These are phyloP conservation scores for Wickerhamomyces sp. DNA, from an alignment of 1,139 yeast genomes.

Conservation along the genomic window DNA sequence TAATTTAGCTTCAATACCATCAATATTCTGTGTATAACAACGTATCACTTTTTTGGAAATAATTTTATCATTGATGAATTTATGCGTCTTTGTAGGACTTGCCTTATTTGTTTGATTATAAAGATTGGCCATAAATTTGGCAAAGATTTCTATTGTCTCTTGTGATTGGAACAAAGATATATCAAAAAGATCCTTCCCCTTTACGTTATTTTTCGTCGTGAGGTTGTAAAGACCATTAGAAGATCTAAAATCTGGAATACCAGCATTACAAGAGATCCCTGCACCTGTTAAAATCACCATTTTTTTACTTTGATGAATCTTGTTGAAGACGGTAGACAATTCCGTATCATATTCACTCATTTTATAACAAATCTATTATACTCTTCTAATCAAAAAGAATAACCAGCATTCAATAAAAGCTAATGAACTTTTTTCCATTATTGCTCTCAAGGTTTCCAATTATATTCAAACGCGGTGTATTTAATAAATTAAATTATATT, in stretches of 20 bases:
- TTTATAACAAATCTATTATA: too few species aligned
- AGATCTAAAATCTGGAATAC: conserved; percentile 92
- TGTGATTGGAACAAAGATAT: conserved; percentile 70
- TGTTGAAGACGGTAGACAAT: neutral
- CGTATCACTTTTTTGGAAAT: conserved; percentile 65
- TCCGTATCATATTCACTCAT: too few species aligned
- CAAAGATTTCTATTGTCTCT: conserved; percentile 55
- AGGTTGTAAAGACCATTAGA: conserved; percentile 75
- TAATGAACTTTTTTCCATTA: too few species aligned
- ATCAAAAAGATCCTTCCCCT: conserved; percentile 89
- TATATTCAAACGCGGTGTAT: too few species aligned
- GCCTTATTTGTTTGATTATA: conserved; percentile 62
- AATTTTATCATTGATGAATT: conserved; percentile 62
- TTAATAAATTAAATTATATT: too few species aligned
- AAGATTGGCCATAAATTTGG: conserved; percentile 51
- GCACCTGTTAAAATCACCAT: conserved; percentile 80
- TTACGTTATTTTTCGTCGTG: conserved; percentile 58
- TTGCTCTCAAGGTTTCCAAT: too few species aligned
- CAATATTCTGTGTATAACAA: conserved; percentile 79
- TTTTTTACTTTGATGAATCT: conserved; percentile 33
- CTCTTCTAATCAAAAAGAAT: too few species aligned
- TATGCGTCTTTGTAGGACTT: conserved; percentile 78
- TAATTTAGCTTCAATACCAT: conserved; percentile 32
- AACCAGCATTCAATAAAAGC: too few species aligned
- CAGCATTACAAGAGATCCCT: conserved; percentile 94